phyloP scores from a whole-genome alignment of 768 basidiomycete species.

The Rubroboletus pulcherrimus region DNA sequence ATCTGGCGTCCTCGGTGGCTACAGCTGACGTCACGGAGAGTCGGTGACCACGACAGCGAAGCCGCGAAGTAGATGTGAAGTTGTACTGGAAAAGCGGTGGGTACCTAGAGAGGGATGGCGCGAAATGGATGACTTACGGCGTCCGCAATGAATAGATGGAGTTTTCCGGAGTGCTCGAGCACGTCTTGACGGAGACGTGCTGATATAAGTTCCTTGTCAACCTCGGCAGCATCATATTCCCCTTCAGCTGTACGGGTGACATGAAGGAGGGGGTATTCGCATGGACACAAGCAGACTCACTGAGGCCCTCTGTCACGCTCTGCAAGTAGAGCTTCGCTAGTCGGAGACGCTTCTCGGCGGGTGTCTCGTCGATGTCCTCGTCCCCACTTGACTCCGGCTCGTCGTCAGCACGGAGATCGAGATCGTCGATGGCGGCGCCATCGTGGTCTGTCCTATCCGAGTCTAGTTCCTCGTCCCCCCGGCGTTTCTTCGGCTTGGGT shows the following conservation, averaged over 20 bases:
- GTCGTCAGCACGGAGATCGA: constrained; percentile 63
- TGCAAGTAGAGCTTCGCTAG: constrained; percentile 89
- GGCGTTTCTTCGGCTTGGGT: constrained; percentile 23
- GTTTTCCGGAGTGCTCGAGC: constrained; percentile 81
- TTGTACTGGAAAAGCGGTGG: constrained; percentile 45
- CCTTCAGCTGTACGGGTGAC: constrained; percentile 54
- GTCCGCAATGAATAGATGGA: constrained; percentile 78
- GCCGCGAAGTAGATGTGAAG: constrained; percentile 38
- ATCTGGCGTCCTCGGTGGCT: constrained; percentile 64
- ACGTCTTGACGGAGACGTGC: constrained; percentile 91
- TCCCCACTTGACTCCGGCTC: constrained; percentile 67
- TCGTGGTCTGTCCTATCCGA: constrained; percentile 60
- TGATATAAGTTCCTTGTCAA: constrained; percentile 90
- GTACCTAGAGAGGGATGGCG: not conserved
- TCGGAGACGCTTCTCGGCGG: constrained; percentile 87
- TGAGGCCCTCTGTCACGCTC: constrained; percentile 71
- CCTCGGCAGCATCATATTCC: constrained; percentile 92
- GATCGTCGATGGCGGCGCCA: constrained; percentile 56
- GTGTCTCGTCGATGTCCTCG: constrained; percentile 86
- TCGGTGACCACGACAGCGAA: constrained; percentile 71
- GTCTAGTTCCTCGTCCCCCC: constrained; percentile 58
- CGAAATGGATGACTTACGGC: constrained; percentile 41
- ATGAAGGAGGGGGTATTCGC: not conserved
- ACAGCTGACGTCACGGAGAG: constrained; percentile 80
- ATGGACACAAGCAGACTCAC: constrained; percentile 36